phyloP scores from a whole-genome alignment of 345 rosid species.

The Arabis hirsuta region DNA sequence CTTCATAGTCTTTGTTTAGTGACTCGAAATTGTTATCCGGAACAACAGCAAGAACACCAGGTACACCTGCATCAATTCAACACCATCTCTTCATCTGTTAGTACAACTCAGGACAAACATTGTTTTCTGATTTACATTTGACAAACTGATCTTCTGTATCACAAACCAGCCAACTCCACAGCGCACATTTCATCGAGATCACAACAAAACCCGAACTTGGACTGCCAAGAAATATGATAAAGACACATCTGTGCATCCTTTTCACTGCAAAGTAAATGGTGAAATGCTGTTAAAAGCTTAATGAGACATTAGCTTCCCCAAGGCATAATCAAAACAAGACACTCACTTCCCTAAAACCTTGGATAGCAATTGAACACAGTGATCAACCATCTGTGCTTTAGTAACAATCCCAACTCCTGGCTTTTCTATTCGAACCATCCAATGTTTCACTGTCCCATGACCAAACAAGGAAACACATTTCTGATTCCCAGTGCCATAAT shows the following conservation, averaged over 20 bases:
- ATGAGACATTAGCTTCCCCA: conserved; percentile 10
- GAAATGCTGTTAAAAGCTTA: neutral
- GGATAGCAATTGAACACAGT: conserved; percentile 66
- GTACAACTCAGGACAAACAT: conserved; percentile 21
- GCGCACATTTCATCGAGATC: conserved; percentile 82
- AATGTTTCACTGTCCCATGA: conserved; percentile 60
- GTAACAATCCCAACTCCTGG: conserved; percentile 82
- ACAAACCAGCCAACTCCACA: conserved; percentile 68
- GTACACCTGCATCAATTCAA: conserved; percentile 61
- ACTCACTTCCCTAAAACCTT: conserved; percentile 82
- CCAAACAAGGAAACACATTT: conserved; percentile 56
- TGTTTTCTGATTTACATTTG: conserved; percentile 2
- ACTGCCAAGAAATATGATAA: conserved; percentile 87
- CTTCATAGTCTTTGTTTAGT: conserved; percentile 74
- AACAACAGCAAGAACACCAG: conserved; percentile 84
- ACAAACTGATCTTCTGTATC: conserved; percentile 23
- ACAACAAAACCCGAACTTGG: conserved; percentile 77
- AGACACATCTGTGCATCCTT: conserved; percentile 93
- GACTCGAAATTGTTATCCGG: conserved; percentile 68
- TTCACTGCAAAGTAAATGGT: conserved; percentile 53
- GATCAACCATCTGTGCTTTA: conserved; percentile 95
- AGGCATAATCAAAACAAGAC: conserved; percentile 11
- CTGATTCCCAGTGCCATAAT: conserved; percentile 46
- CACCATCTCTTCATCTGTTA: neutral
- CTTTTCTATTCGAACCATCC: conserved; percentile 74